Base-by-base conservation (phyloP, 2,329 filamentous ascomycete genomes). In the Colletotrichum sp. region DNA sequence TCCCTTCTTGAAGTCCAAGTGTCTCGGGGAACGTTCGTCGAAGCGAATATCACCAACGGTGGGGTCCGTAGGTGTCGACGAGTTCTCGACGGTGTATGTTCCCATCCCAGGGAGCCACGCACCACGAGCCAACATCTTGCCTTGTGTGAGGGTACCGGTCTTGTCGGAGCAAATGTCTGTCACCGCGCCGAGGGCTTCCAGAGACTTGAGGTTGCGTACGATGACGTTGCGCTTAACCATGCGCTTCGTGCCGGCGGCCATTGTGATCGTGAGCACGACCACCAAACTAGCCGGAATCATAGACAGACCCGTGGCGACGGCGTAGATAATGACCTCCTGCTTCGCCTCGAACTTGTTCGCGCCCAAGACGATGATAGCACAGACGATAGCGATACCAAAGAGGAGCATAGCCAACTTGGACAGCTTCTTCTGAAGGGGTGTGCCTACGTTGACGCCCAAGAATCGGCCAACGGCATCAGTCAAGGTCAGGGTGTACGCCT, bases 241-340 rank as follows among this genome's bases (percentile, higher is more conserved):
- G 8, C 80, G 77, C 76, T 80, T 91, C 7, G 90, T 91, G 5
- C 90, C 91, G 36, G 90, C 90, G 15, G 91, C 90, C 87, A 94
- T 93, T 6, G 92, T 93, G 70, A 94, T 93, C 3, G 92, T 94
- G 34, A 94, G 84, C 4, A 93, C 92, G 6, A 92, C 91, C 39
- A 93, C 91, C 59, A 94, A 85, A 49, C 90, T 90, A 6, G 90
- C 91, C 1, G 91, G 91, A 79, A 93, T 92, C 89, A 92, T 92
- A 36, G 88, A 90, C 21, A 93, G 82, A 26, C 89, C 89, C 2
- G 89, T 90, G 1, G 90, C 90, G 9, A 93, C 90, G 4, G 90
- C 91, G 78, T 93, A 93, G 78, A 93, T 92, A 74, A 92, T 91
- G 73, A 93, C 90, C 79, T 92, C 90, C 36, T 85, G 85, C 18